These are phyloP conservation scores for Dioscorea alata DNA, from an alignment of 106 monocot genomes.

Conservation along the genomic window DNA sequence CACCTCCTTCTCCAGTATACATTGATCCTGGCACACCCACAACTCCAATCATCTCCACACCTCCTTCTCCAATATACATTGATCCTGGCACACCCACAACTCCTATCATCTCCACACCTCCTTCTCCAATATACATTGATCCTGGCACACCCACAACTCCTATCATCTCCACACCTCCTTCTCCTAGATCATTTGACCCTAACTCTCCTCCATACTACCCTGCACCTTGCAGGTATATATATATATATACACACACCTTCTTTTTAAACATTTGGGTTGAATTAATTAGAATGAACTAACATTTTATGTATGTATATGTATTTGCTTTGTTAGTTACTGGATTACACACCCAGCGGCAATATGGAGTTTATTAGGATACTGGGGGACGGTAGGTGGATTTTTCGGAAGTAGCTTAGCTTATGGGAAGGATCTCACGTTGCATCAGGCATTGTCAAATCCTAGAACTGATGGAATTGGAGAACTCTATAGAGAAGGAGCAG, in stretches of 20 bases:
- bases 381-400: conserved; percentile 32
- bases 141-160: conserved; percentile 3
- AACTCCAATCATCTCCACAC: conserved; percentile 5
- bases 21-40: too few relatives aligned
- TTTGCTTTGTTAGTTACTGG: conserved; percentile 58
- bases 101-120: too few relatives aligned
- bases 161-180: conserved; percentile 20
- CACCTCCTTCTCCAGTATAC: conserved; percentile 10
- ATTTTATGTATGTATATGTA: not conserved
- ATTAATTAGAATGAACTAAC: not conserved
- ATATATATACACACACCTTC: too few relatives aligned
- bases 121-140: too few relatives aligned
- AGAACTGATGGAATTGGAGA: conserved; percentile 54
- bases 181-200: conserved; percentile 16
- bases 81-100: too few relatives aligned
- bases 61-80: conserved; percentile 7
- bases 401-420: conserved; percentile 36
- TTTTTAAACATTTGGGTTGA: too few relatives aligned
- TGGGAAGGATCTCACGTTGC: conserved; percentile 44
- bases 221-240: conserved; percentile 47
- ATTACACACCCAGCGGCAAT: conserved; percentile 55
- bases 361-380: conserved; percentile 42
- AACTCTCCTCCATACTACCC: conserved; percentile 24
- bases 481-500: conserved; percentile 69
- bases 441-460: conserved; percentile 50